phyloP scores from a whole-genome alignment of 345 rosid genomes.

The Gossypium anomalum region DNA sequence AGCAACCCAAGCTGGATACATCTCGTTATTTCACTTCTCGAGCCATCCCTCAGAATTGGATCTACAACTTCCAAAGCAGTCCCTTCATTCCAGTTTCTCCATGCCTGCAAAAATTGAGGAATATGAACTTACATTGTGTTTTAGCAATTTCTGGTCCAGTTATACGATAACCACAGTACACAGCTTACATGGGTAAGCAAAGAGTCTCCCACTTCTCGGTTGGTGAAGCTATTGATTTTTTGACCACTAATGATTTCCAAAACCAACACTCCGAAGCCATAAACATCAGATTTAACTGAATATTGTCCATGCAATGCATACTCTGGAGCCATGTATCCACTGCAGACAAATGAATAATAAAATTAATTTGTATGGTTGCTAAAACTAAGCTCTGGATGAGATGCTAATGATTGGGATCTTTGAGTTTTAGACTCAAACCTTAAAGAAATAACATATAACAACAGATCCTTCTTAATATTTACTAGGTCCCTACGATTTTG shows the following conservation, averaged over 20 bases:
- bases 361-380: not conserved
- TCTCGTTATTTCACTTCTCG: too few relatives aligned
- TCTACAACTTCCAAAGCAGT: conserved; percentile 27
- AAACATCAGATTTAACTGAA: conserved; percentile 52
- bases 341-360: not conserved
- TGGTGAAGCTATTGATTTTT: conserved; percentile 20
- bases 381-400: too few relatives aligned
- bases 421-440: not conserved
- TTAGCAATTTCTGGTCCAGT: not conserved
- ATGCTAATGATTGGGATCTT: not conserved
- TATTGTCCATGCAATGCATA: conserved; percentile 41
- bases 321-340: too few relatives aligned
- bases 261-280: conserved; percentile 34
- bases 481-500: conserved; percentile 30
- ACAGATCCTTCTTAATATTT: not conserved
- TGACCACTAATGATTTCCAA: conserved; percentile 31
- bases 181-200: conserved; percentile 26
- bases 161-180: conserved; percentile 13
- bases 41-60: not conserved
- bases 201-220: not conserved
- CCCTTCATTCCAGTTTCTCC: conserved; percentile 54
- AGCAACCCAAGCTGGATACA: too few relatives aligned
- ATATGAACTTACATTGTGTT: not conserved
- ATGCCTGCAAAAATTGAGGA: conserved; percentile 28
- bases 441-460: not conserved